Conservation (phyloP, 2,329 filamentous ascomycete genomes). For the Nigrospora sphaerica region DNA sequence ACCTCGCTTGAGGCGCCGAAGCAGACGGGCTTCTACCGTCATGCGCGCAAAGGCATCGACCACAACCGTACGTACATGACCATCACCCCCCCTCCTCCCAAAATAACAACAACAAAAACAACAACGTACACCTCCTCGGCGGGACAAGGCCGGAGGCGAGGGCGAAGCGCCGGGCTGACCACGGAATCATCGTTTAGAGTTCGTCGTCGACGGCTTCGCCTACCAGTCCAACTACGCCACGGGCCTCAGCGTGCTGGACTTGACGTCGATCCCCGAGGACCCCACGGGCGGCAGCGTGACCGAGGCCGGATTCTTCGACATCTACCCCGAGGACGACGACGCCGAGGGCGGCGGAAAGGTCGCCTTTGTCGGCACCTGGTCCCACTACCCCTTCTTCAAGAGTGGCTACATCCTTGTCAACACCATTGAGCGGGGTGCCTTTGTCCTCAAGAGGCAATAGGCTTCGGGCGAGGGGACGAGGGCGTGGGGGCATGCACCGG, state of each 20-base stretch:
- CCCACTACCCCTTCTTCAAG: slow-evolving; percentile 39
- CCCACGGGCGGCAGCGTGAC: slow-evolving; percentile 37
- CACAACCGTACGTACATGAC: slow-evolving; percentile 28
- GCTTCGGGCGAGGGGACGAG: too few relatives aligned
- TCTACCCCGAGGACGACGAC: slow-evolving; percentile 41
- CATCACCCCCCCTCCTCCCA: too few relatives aligned
- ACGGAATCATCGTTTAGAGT: slow-evolving; percentile 15
- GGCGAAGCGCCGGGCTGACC: not conserved
- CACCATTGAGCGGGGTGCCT: slow-evolving; percentile 43
- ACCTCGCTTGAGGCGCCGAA: slow-evolving; percentile 31
- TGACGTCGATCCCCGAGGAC: slow-evolving; percentile 27
- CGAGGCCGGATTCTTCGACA: slow-evolving; percentile 42
- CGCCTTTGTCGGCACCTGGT: slow-evolving; percentile 38
- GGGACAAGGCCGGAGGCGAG: too few relatives aligned
- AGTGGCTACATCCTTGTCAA: slow-evolving; percentile 43
- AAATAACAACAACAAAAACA: too few relatives aligned
- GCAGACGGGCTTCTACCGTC: slow-evolving; percentile 35
- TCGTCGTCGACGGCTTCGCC: slow-evolving; percentile 33
- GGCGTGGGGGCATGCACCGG: too few relatives aligned
- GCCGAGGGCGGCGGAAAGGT: slow-evolving; percentile 27
- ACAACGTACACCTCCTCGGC: too few relatives aligned
- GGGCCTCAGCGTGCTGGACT: slow-evolving; percentile 35
- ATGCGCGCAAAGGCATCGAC: slow-evolving; percentile 32
- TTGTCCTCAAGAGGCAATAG: slow-evolving; percentile 30
- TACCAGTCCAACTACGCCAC: slow-evolving; percentile 45